Evolutionary conservation across 352 stramenopile genomes (phyloP), one percentile per base, ranked within the genome.

Genomic region (Thalassiosira delicatula): DNA sequence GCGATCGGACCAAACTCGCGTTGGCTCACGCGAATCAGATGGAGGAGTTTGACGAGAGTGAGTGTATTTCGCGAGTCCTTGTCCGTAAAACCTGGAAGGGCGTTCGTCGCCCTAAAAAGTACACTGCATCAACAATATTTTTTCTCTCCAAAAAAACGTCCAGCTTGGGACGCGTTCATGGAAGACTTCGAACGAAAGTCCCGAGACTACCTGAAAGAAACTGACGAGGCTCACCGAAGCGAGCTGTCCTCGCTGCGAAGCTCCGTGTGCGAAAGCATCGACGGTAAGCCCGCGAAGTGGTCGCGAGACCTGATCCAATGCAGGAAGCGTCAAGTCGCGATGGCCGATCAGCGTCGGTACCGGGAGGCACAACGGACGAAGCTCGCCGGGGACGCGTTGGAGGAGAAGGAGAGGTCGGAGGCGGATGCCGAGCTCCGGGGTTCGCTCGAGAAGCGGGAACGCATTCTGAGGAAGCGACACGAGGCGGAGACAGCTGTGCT

Each of bases 161-260:
- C 14, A 79, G 61, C 27, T 44, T 98, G 96, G 96, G 96, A 98
- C 81, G 92, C 96, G 82, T 98, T 98, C 85, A 93, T 98, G 84
- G 91, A 97, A 67, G 95, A 98, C 66, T 98, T 98, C 80, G 95
- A 98, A 88, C 89, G 91, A 62, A 98, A 98, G 94, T 95, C 95
- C 12, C 90, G 97, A 67, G 91, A 95, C 60, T 98, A 98, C 83
- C 96, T 98, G 23, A 92, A 96, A 84, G 95, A 98, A 81, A 97
- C 98, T 94, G 96, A 93, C 0, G 93, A 97, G 70, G 96, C 97
- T 35, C 96, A 98, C 83, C 84, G 86, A 2, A 37, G 82, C 12
- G 94, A 97, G 29, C 75, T 98, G 21, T 84, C 88, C 23, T 93
- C 96, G 21, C 96, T 98, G 60, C 94, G 97, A 82, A 89, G 97